Percentiles rank a stretch among this genome's conserved stretches.
These are phyloP conservation scores for Boletus speciosus DNA, from an alignment of 768 basidiomycete genomes.

Conservation along the genomic window DNA sequence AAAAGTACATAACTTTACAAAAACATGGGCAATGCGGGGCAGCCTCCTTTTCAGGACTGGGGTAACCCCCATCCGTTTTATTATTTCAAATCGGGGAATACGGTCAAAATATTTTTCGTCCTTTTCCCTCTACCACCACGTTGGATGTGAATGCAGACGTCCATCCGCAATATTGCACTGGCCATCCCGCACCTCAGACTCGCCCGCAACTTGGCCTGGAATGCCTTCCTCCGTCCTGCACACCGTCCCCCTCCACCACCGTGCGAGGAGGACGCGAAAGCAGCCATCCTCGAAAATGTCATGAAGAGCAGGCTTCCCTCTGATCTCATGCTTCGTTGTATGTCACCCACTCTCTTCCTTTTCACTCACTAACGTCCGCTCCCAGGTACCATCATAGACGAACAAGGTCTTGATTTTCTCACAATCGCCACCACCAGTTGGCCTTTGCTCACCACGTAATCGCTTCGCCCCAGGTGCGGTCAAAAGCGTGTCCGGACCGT, in stretches of 20 bases:
- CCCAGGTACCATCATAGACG: conserved; percentile 83
- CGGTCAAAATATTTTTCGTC: conserved; percentile 19
- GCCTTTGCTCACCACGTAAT: conserved; percentile 26
- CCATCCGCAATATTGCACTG: conserved; percentile 37
- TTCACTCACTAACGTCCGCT: conserved; percentile 14
- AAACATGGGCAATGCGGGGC: conserved; percentile 9
- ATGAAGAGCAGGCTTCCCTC: conserved; percentile 86
- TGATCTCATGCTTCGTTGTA: conserved; percentile 89
- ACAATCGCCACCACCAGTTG: conserved; percentile 2
- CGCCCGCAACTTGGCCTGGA: conserved; percentile 24
- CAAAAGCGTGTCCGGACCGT: conserved; percentile 83
- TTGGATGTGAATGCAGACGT: conserved; percentile 33
- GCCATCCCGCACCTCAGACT: conserved; percentile 1
- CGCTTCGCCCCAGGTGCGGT: conserved; percentile 59
- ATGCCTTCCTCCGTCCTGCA: conserved; percentile 15
- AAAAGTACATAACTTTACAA: too few relatives aligned
- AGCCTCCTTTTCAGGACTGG: conserved; percentile 2
- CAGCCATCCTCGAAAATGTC: conserved; percentile 76
- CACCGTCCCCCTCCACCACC: conserved; percentile 24
- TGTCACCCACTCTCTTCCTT: conserved; percentile 34
- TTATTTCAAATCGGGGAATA: conserved; percentile 19
- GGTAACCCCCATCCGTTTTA: conserved; percentile 17
- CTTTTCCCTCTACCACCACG: conserved; percentile 15
- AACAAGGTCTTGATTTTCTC: conserved; percentile 56
- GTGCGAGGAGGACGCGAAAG: conserved; percentile 67